phyloP scores from a whole-genome alignment of 805 yeast genomes.

The Sporopachydermia quercuum region DNA sequence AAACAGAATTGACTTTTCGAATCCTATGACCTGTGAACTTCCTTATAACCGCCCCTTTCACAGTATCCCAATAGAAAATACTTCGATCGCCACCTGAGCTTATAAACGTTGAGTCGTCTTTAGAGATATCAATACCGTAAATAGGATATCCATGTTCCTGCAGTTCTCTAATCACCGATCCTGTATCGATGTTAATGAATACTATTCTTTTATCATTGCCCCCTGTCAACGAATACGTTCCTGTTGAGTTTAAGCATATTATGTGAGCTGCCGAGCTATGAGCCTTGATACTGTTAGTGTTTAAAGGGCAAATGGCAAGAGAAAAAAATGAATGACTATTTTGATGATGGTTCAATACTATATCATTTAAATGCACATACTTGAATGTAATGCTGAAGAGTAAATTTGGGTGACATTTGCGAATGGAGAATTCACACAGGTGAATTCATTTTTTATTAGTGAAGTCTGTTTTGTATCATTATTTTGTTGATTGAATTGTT shows the following conservation, averaged over 20 bases:
- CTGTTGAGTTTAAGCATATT: neutral
- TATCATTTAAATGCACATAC: too few relatives aligned
- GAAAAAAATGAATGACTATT: too few relatives aligned
- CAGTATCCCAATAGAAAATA: neutral
- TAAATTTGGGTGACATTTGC: too few relatives aligned
- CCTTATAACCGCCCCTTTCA: neutral
- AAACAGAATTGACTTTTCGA: neutral
- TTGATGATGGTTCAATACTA: too few relatives aligned
- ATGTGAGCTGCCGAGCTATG: slow-evolving; percentile 1
- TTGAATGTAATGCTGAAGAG: slow-evolving; percentile 1
- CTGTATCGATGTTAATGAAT: neutral
- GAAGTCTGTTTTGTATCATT: too few relatives aligned
- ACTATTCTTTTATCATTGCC: neutral
- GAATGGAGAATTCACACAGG: too few relatives aligned
- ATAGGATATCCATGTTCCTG: slow-evolving; percentile 1
- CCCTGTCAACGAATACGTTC: neutral
- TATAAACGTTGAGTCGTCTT: neutral
- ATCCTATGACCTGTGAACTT: neutral
- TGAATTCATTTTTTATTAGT: too few relatives aligned
- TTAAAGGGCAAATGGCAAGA: too few relatives aligned
- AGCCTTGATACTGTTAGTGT: neutral
- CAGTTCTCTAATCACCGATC: neutral
- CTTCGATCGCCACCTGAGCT: neutral
- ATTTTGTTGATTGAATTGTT: too few relatives aligned
- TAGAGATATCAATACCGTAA: neutral